Base-by-base conservation (phyloP, 2,329 filamentous ascomycete genomes). In the Aspergillus sp. region DNA sequence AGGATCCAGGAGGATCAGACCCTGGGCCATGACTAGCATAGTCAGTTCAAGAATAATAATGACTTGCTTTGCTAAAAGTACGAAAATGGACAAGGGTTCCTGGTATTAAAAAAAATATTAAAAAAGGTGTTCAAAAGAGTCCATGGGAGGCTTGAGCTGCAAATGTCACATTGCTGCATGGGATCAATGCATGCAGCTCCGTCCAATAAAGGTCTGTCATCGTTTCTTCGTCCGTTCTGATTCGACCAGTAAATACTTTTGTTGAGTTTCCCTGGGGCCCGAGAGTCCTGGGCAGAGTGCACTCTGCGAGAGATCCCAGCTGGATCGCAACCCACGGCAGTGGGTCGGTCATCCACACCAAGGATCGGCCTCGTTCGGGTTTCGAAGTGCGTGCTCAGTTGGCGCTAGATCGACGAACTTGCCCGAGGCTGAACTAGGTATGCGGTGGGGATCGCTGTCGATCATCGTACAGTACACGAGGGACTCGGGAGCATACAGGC, bases 101-200 rank as follows among this genome's bases (percentile, higher is more conserved):
- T 53, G 15, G 48, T 8, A 19, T 49, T 11, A 31, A 27, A 48
- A 40, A 37, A n/a, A 52, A 19, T 19, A 19, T 49, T 39, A 21
- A 49, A 11, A 11, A 31, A 31, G 9, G 27, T 11, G 27, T 11
- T 12, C 15, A 14, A n/a, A n/a, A 21, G 39, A 50, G 39, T 53
- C 39, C n/a, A 17, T 37, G 43, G 15, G 17, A 52, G 55, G 21
- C 25, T 43, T 39, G 25, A 39, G 50, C 37, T 50, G 54, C 46
- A 31, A 51, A 54, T 58, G 45, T 58, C 46, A 51, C 39, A 15
- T 39, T 46, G 40, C 49, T 53, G 55, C 49, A 53, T 53, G 50
- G 17, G 47, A 35, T 53, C 17, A 31, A 57, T 50, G 35, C 55
- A 53, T 48, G 46, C 45, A 57, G 43, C 47, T 19, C 5, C 19